Evolutionary conservation across 2,329 filamentous ascomycete species (phyloP), one percentile per base, ranked within the genome.

Genomic region (Colletotrichum plurivorum): DNA sequence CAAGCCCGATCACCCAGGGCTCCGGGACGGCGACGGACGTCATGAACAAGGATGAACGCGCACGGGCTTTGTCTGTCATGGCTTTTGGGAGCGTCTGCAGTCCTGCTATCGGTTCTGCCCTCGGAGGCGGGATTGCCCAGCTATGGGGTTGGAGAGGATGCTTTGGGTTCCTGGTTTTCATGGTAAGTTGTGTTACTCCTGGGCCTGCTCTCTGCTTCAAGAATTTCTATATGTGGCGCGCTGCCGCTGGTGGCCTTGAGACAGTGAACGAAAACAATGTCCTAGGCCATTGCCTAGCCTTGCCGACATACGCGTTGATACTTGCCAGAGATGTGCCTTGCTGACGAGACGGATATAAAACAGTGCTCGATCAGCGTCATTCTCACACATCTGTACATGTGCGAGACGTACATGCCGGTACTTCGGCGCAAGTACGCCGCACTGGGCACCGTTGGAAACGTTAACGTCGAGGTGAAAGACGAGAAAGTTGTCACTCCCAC

Each of bases 61-160:
- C 57, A 16, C 15, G 54, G 20, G 53, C 63, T 8, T 41, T 63
- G 9, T 58, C 58, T 13, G 46, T 67, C 13, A 63, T 70, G 58
- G 58, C 67, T 9, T 55, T 70, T 22, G 58, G 58, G 3, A 58
- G 63, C 25, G 63, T 67, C 6, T 70, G 67, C 10, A 67, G 63
- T 27, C 56, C 56, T 8, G 43, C 57, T 15, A 10, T 69, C 13
- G 52, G 63, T 9, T 62, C 63, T 15, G 53, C 51, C 20, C 16
- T 62, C 6, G 67, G 63, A 10, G 63, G 56, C 18, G 55, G 25
- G 13, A 45, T 63, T 4, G 63, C 63, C 4, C 67, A 63, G 45
- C 25, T 18, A 15, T 61, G 39, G 51, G 57, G 63, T 4, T 70
- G 53, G 63, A 51, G 67, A 39, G 63, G 52, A 2, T 63, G 63